Base-by-base conservation (phyloP, 805 yeast genomes). In the Starmerella cellae region DNA sequence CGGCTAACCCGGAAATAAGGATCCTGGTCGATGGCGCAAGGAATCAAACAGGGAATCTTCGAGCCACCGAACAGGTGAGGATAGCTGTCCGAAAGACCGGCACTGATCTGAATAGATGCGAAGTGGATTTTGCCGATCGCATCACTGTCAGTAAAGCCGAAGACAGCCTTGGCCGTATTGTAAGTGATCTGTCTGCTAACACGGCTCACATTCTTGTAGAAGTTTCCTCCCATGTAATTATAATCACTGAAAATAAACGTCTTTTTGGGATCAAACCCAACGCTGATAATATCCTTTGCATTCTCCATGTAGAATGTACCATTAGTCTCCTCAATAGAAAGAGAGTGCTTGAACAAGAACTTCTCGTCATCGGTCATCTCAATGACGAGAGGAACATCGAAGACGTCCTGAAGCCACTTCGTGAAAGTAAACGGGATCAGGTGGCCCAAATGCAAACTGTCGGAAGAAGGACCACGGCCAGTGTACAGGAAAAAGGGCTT, bases 21-120 rank as follows among this genome's bases (percentile, higher is more conserved):
- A 63, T 91, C 98, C 69, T 88, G 98, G 61, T 91, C 98, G 60
- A 91, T 91, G 37, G 98, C 98, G 71, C 98, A 91, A 31, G 98
- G 98, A 62, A 91, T 91, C 62, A 91, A 69, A 64, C 95, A 84
- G 48, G 95, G 97, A 0, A 96, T 84, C 67, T 87, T 91, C 38
- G 77, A 68, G 36, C 93, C 83, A 5, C 83, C 95, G 54, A 91
- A 73, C 20, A 91, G 81, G 50, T 79, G 94, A 2, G 97, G 98
- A 73, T 83, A 91, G 13, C 96, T 82, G 38, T 88, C 82, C 45
- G 95, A 94, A 68, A 91, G 88, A 1, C 95, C 93, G 16, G 96
- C 78, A 21, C 96, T 82, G 57, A 93, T 91, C 68, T 91, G 98
- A 56, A 91, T 76, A 28, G 95, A 82, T 14, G 97, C 96, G 65